These are phyloP conservation scores for Carnegiea gigantea DNA, from an alignment of 179 eudicot species.

Conservation along the genomic window DNA sequence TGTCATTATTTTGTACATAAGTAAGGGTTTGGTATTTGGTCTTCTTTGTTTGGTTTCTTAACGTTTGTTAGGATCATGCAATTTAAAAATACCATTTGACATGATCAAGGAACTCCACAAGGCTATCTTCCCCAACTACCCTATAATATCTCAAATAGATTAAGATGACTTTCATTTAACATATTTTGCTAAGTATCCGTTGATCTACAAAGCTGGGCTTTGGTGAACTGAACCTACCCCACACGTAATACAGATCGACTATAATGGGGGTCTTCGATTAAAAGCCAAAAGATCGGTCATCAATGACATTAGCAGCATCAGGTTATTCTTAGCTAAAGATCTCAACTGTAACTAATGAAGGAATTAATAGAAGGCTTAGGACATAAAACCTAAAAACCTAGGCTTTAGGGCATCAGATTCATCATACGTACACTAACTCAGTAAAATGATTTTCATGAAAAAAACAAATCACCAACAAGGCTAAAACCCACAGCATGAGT, in stretches of 20 bases:
- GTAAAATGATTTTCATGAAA: background rate
- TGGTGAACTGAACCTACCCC: slow-evolving; percentile 2
- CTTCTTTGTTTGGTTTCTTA: background rate
- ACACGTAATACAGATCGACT: slow-evolving; percentile 13
- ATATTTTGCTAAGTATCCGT: slow-evolving; percentile 1
- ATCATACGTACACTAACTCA: background rate
- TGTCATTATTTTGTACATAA: slow-evolving; percentile 9
- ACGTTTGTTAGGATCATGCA: background rate
- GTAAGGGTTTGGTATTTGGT: slow-evolving; percentile 2
- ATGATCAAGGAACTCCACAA: background rate
- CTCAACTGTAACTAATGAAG: background rate
- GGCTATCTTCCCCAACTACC: slow-evolving; percentile 27
- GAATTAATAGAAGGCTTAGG: background rate
- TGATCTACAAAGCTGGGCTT: slow-evolving; percentile 5
- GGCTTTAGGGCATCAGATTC: background rate
- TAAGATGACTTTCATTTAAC: background rate
- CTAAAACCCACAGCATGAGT: background rate
- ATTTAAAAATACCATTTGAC: background rate
- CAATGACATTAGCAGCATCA: background rate
- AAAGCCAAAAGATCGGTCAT: background rate
- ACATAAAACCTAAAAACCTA: background rate
- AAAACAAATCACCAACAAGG: background rate
- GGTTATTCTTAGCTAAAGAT: background rate
- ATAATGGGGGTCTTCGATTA: background rate
- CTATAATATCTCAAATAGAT: slow-evolving; percentile 18